These are phyloP conservation scores for Symbiodinium pilosum DNA, from an alignment of 73 alveolate species.

Conservation along the genomic window DNA sequence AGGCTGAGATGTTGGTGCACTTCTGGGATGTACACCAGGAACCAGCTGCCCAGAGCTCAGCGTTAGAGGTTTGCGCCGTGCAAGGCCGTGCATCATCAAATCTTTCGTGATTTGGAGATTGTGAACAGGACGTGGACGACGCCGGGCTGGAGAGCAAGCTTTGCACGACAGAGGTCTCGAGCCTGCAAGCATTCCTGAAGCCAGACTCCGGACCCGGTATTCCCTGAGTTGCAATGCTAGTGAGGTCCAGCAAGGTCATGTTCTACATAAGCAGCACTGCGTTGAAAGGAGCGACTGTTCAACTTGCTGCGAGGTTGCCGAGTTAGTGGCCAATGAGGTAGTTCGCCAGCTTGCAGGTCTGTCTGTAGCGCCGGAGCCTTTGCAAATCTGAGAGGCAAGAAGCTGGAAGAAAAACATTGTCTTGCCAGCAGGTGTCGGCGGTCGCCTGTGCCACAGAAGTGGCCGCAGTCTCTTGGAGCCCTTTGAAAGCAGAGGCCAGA, in stretches of 20 bases:
- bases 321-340: constrained; percentile 43
- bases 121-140: constrained; percentile 2
- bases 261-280: too few species aligned
- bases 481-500: not conserved
- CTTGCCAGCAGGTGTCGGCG: not conserved
- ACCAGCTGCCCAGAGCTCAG: not conserved
- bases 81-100: not conserved
- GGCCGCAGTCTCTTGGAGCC: not conserved
- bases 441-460: constrained; percentile 62
- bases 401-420: too few species aligned
- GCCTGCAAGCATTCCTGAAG: too few species aligned
- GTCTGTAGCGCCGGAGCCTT: not conserved
- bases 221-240: too few species aligned
- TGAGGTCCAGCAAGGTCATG: too few species aligned
- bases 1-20: constrained; percentile 43
- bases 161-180: constrained; percentile 18
- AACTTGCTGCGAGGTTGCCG: not conserved
- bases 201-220: too few species aligned
- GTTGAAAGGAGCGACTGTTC: too few species aligned
- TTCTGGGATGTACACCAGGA: constrained; percentile 70
- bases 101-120: not conserved
- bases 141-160: not conserved
- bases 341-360: not conserved
- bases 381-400: too few species aligned
- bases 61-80: not conserved